A percentile compares a stretch with the other conserved stretches of the same genome.
Evolutionary conservation across 2,329 filamentous ascomycete species (phyloP).

Genomic region (Fusarium clavum): DNA sequence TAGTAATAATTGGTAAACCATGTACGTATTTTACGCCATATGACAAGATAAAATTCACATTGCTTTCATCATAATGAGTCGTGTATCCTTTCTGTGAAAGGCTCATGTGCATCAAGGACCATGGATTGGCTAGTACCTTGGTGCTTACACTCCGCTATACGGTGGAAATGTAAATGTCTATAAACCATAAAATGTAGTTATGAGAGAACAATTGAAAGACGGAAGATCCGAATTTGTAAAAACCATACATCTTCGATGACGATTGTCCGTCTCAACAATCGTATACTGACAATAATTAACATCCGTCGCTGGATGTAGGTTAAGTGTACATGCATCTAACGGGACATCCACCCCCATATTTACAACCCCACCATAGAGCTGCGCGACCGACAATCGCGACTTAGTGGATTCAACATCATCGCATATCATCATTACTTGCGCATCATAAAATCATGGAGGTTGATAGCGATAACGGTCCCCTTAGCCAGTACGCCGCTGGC

Average conservation of each 20-base stretch:
- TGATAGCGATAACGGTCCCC: constrained; percentile 63
- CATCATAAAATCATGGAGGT: constrained; percentile 62
- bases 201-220: not conserved
- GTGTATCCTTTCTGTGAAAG: no score
- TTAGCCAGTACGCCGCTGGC: constrained; percentile 63
- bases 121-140: no score
- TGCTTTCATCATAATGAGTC: not conserved
- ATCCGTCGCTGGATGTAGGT: not conserved
- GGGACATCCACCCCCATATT: constrained; percentile 41
- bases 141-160: no score
- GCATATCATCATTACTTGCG: constrained; percentile 20
- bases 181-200: not conserved
- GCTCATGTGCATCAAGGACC: no score
- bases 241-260: no score
- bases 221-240: not conserved
- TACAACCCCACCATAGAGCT: constrained; percentile 47
- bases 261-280: not conserved
- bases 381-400: constrained; percentile 23
- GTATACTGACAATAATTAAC: not conserved
- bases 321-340: constrained; percentile 45
- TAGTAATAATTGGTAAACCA: not conserved
- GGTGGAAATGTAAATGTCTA: no score
- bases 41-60: constrained; percentile 8
- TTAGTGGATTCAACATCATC: constrained; percentile 23
- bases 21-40: not conserved